Evolutionary conservation across 495 filamentous ascomycete species (phyloP).

Genomic region (Penicillium longicatenatum): DNA sequence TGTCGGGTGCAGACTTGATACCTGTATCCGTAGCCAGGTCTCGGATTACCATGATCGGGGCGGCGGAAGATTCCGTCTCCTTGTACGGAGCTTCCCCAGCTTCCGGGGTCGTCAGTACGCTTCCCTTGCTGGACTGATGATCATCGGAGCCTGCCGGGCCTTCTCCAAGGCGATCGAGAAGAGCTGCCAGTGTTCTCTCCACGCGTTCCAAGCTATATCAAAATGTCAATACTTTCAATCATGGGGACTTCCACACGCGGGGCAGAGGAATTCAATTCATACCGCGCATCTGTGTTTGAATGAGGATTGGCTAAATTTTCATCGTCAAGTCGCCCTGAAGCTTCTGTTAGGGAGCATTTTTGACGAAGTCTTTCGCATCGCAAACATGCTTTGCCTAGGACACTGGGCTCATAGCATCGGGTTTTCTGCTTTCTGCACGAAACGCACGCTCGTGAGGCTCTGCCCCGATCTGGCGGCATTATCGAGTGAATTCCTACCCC

Average conservation of each 20-base stretch:
- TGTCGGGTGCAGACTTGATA: constrained; percentile 27
- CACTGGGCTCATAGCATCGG: constrained; percentile 42
- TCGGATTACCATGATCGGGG: constrained; percentile 38
- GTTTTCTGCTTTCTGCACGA: constrained; percentile 50
- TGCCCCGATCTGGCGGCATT: constrained; percentile 48
- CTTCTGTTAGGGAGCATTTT: constrained; percentile 34
- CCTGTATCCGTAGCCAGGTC: constrained; percentile 38
- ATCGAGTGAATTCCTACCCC: not conserved
- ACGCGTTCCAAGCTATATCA: constrained; percentile 34
- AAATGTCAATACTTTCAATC: not conserved
- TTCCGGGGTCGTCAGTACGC: constrained; percentile 17
- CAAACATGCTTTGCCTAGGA: constrained; percentile 34
- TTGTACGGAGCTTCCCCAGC: constrained; percentile 15
- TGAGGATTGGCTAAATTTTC: not conserved
- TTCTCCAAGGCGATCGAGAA: constrained; percentile 39
- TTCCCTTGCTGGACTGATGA: constrained; percentile 14
- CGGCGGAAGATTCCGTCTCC: constrained; percentile 28
- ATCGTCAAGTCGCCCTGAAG: constrained; percentile 6
- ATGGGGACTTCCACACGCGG: not conserved
- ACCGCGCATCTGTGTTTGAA: constrained; percentile 24
- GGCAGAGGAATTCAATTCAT: constrained; percentile 3
- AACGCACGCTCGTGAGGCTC: constrained; percentile 46
- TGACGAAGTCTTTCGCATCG: constrained; percentile 42
- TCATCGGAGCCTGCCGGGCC: constrained; percentile 11
- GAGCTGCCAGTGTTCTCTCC: constrained; percentile 34